Conservation (phyloP, 2,329 filamentous ascomycete genomes). For the Aspergillus sp. region DNA sequence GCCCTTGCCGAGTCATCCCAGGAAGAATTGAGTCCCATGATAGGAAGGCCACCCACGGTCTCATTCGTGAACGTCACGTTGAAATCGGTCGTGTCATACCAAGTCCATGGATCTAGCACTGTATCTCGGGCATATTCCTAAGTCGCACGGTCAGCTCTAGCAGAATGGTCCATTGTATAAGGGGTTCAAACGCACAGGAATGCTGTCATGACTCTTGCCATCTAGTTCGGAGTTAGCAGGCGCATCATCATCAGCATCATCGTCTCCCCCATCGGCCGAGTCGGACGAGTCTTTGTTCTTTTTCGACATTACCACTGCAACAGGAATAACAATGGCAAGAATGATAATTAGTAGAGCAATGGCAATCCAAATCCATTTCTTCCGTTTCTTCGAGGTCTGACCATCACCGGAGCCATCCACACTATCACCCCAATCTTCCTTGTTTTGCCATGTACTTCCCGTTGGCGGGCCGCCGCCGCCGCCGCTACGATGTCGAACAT, state of each 20-base stretch:
- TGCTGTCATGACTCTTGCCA: slow-evolving; percentile 54
- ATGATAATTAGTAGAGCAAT: slow-evolving; percentile 55
- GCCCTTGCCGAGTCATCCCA: slow-evolving; percentile 82
- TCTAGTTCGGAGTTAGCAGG: slow-evolving; percentile 50
- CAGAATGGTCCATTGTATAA: not conserved
- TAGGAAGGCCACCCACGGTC: slow-evolving; percentile 78
- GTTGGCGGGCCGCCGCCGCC: slow-evolving; percentile 29
- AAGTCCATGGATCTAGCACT: slow-evolving; percentile 83
- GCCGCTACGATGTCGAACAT: slow-evolving; percentile 42
- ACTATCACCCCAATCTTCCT: slow-evolving; percentile 34
- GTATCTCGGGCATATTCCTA: slow-evolving; percentile 65
- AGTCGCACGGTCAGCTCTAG: slow-evolving; percentile 12
- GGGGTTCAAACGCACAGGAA: slow-evolving; percentile 51
- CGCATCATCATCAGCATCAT: slow-evolving; percentile 13
- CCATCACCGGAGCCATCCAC: slow-evolving; percentile 20
- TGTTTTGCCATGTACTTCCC: slow-evolving; percentile 54
- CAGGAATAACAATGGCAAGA: slow-evolving; percentile 66
- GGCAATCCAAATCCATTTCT: slow-evolving; percentile 54
- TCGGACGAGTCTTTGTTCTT: slow-evolving; percentile 49
- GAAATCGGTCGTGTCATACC: slow-evolving; percentile 87
- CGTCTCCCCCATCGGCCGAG: slow-evolving; percentile 23
- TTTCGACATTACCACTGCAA: slow-evolving; percentile 65
- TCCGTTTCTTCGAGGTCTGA: slow-evolving; percentile 38
- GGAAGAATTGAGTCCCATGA: slow-evolving; percentile 82
- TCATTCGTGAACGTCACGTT: slow-evolving; percentile 90